phyloP scores from a whole-genome alignment of 73 alveolate species.

The Uronychia setigera region DNA sequence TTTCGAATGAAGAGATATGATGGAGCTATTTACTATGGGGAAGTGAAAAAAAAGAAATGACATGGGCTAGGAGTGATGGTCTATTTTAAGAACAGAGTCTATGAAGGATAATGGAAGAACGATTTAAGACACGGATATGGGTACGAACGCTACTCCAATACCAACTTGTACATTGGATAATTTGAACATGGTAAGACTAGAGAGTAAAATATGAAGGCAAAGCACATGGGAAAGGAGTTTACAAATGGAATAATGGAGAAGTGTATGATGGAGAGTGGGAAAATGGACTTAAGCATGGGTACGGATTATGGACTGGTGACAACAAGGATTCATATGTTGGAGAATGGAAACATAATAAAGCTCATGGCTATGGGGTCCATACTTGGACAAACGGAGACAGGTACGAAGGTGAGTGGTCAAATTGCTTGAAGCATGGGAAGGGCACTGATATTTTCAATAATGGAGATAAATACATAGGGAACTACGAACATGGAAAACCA shows the following conservation, averaged over 20 bases:
- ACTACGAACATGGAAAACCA: conserved; percentile 20
- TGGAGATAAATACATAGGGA: conserved; percentile 24
- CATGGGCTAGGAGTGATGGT: not conserved
- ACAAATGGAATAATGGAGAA: too few species aligned
- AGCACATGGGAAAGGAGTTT: too few species aligned
- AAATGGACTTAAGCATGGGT: too few species aligned
- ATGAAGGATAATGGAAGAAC: not conserved
- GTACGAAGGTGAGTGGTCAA: conserved; percentile 19
- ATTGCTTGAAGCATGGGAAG: too few species aligned
- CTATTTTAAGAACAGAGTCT: not conserved
- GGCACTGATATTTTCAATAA: too few species aligned
- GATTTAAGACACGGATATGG: not conserved
- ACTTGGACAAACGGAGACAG: not conserved
- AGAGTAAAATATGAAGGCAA: too few species aligned
- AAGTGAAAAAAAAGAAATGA: not conserved
- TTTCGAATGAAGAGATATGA: not conserved
- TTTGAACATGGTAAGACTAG: too few species aligned
- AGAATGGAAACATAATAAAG: not conserved
- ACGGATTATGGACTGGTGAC: too few species aligned
- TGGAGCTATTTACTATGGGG: not conserved
- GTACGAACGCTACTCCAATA: too few species aligned
- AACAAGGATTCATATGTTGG: too few species aligned
- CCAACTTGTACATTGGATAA: too few species aligned
- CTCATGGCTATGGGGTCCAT: conserved; percentile 1
- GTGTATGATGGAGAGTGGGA: too few species aligned